Conservation (phyloP, 2,329 filamentous ascomycete genomes). For the Arthroderma sp. region DNA sequence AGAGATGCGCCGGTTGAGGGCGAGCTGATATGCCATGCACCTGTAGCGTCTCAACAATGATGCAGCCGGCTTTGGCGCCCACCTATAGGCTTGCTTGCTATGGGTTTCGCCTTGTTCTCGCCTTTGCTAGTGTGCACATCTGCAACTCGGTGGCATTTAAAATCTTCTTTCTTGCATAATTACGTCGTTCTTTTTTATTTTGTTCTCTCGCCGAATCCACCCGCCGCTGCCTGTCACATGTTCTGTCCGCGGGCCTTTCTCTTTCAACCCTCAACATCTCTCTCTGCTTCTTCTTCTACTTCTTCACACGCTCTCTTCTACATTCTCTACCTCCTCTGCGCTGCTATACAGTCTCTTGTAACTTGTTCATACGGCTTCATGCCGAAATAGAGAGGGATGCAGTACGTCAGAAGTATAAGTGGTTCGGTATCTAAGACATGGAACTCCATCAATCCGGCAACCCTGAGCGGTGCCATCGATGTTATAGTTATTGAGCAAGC, state of each 20-base stretch:
- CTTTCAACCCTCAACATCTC: not conserved
- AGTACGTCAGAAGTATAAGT: constrained; percentile 93
- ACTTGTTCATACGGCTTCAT: not conserved
- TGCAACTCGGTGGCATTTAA: too few relatives aligned
- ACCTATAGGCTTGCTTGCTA: not conserved
- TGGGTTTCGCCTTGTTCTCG: not conserved
- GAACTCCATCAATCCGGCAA: constrained; percentile 98
- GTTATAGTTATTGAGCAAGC: constrained; percentile 96
- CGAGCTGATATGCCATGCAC: too few relatives aligned
- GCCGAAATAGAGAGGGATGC: constrained; percentile 50
- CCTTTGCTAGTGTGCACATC: not conserved
- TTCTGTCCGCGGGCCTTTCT: not conserved
- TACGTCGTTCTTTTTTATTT: not conserved
- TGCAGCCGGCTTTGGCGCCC: not conserved
- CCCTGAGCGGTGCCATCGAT: constrained; percentile 93
- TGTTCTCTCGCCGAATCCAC: not conserved
- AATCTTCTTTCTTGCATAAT: not conserved
- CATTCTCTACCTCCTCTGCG: not conserved
- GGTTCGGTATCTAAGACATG: constrained; percentile 95
- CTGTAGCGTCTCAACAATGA: not conserved
- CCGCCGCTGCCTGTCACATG: constrained; percentile 3
- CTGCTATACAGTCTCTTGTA: not conserved
- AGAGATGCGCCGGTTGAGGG: too few relatives aligned
- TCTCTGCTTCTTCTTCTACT: not conserved
- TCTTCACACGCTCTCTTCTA: not conserved